Evolutionary conservation across 208 protist genomes (phyloP), one percentile per base, ranked within the genome.

Genomic region (Leishmania lainsoni): DNA sequence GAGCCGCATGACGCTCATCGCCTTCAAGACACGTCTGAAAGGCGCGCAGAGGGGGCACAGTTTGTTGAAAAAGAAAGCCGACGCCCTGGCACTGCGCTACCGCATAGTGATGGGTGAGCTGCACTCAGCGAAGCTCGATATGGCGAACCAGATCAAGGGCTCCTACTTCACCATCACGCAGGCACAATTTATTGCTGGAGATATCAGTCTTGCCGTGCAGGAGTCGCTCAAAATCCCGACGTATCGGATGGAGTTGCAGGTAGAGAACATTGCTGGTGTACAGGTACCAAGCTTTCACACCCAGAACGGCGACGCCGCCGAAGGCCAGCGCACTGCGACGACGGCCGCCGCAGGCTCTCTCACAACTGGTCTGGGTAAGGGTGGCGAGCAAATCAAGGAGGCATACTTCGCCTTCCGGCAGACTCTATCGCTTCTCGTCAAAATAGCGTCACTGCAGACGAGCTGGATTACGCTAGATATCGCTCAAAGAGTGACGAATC

Each of bases 11-110:
- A 96, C 94, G 45, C 90, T 98, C 49, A 97, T 97, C 84, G 87
- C 93, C 59, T 98, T 98, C 89, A 99, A 99, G 91, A 88, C 79
- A 0, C 93, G 98, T 59, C 87, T 99, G 52, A 98, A 98, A 80
- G 99, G 98, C 75, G 99, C 99, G 6, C 89, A 98, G 86, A 99
- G 99, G 84, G 99, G 99, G 14, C 98, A 99, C 93, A 97, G 90
- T 71, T 94, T 99, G 69, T 94, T 99, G 45, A 99, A 99, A 92
- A 99, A 99, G 87, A 99, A 99, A 90, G 92, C 97, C 35, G 99
- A 99, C 90, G 99, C 99, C 22, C 93, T 99, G n/a, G 97, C 92
- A 22, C 84, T 99, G 76, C 92, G 97, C 61, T 99, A 99, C 92
- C 93, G 99, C 78, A 69, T 85, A 35, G 96, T 99, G 79, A 90